These are phyloP conservation scores for Microsporum ferrugineum DNA, from an alignment of 2,329 filamentous ascomycete species.

Conservation along the genomic window DNA sequence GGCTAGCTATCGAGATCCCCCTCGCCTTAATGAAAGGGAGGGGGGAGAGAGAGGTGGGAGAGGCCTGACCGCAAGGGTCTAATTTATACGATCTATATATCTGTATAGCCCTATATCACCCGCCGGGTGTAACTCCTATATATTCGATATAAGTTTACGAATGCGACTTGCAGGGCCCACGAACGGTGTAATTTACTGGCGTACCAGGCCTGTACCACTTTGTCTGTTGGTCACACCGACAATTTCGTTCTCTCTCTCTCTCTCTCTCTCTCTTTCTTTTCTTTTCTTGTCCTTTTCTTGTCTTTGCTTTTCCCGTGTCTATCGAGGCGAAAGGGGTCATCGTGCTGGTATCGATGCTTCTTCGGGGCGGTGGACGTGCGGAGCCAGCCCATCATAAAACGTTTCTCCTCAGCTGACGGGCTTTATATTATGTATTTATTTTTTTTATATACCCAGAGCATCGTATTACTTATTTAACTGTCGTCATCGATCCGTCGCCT, in stretches of 20 bases:
- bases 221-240: constrained; percentile 1
- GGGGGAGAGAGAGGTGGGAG: neutral
- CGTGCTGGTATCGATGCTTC: neutral
- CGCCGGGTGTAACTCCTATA: neutral
- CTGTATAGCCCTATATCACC: neutral
- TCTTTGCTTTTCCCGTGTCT: neutral
- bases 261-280: neutral
- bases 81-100: neutral
- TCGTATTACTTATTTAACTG: neutral
- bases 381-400: neutral
- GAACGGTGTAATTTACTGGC: constrained; percentile 1
- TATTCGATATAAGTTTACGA: neutral
- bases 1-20: neutral
- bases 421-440: neutral
- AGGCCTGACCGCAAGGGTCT: neutral
- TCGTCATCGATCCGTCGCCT: neutral
- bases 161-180: neutral
- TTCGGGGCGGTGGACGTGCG: neutral
- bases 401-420: neutral
- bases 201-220: constrained; percentile 1
- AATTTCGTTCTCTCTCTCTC: neutral
- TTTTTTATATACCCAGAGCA: neutral
- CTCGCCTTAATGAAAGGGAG: neutral
- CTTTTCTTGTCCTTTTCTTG: neutral
- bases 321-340: neutral